Percentiles rank a stretch among this genome's conserved stretches.
These are phyloP conservation scores for Penicillium italicum DNA, from an alignment of 2,329 filamentous ascomycete species.

Conservation along the genomic window DNA sequence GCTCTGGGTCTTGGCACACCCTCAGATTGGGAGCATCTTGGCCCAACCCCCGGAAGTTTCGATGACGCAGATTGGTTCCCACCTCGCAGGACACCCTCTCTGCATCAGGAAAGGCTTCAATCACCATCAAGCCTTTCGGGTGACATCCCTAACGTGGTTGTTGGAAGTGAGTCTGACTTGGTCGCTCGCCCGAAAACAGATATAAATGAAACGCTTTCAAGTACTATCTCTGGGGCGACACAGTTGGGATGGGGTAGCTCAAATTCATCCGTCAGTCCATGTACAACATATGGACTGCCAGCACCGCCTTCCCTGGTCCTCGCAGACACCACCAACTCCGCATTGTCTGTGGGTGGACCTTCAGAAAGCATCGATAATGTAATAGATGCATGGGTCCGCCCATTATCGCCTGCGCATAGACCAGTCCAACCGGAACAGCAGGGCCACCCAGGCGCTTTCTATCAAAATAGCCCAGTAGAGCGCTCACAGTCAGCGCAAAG, in stretches of 20 bases:
- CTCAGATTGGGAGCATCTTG: constrained; percentile 49
- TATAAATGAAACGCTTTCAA: constrained; percentile 6
- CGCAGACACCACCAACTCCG: constrained; percentile 31
- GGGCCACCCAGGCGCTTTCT: constrained; percentile 10
- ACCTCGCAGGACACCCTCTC: constrained; percentile 12
- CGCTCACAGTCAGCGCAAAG: constrained; percentile 10
- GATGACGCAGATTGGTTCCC: constrained; percentile 35
- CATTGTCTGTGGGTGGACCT: constrained; percentile 25
- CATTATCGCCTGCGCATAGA: constrained; percentile 26
- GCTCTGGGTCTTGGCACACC: constrained; percentile 43
- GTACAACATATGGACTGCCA: constrained; percentile 11
- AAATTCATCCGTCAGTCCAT: constrained; percentile 27
- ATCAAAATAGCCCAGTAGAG: constrained; percentile 13
- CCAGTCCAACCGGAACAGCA: constrained; percentile 10
- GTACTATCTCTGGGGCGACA: background rate
- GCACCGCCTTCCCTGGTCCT: constrained; percentile 20
- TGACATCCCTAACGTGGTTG: constrained; percentile 1
- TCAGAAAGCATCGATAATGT: constrained; percentile 44
- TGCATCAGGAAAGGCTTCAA: constrained; percentile 9
- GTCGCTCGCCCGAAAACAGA: constrained; percentile 10
- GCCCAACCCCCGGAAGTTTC: constrained; percentile 33
- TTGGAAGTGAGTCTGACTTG: constrained; percentile 1
- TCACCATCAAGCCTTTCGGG: constrained; percentile 14
- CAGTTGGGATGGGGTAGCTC: constrained; percentile 4
- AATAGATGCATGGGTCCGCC: constrained; percentile 44